Percentiles rank a stretch among this genome's conserved stretches.
These are phyloP conservation scores for Isabelozyma heimii DNA, from an alignment of 805 yeast species.

Conservation along the genomic window DNA sequence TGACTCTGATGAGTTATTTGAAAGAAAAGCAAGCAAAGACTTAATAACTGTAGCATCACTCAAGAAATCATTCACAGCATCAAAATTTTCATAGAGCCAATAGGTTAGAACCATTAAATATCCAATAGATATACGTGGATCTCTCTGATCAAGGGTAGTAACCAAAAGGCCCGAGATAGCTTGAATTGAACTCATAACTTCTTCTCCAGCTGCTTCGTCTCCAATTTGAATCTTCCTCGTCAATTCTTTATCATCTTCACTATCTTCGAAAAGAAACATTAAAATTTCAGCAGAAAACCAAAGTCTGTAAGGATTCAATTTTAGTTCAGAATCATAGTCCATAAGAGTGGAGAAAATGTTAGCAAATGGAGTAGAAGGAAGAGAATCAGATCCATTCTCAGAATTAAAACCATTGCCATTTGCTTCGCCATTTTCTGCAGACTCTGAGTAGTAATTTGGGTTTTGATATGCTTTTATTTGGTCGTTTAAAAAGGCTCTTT, in stretches of 20 bases:
- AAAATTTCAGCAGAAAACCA: conserved; percentile 81
- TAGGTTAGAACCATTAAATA: conserved; percentile 69
- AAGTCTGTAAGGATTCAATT: conserved; percentile 78
- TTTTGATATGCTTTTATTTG: conserved; percentile 49
- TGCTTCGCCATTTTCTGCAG: conserved; percentile 5
- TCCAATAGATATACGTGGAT: conserved; percentile 75
- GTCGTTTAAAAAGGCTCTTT: conserved; percentile 58
- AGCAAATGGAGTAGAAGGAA: conserved; percentile 33
- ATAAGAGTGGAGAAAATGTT: conserved; percentile 70
- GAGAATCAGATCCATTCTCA: conserved; percentile 1
- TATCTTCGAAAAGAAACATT: conserved; percentile 58
- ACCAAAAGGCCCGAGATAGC: conserved; percentile 74
- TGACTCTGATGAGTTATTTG: conserved; percentile 45
- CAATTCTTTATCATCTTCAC: conserved; percentile 45
- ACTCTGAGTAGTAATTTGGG: conserved; percentile 20
- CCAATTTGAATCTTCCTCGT: conserved; percentile 57
- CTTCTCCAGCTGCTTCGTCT: conserved; percentile 61
- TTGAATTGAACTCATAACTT: conserved; percentile 65
- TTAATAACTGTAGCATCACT: conserved; percentile 64
- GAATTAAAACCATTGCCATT: background rate
- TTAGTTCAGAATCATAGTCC: conserved; percentile 62
- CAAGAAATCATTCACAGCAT: conserved; percentile 73
- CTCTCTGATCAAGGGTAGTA: conserved; percentile 56
- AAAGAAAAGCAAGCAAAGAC: conserved; percentile 63
- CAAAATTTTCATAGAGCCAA: conserved; percentile 77